A percentile compares a stretch with the other conserved stretches of the same genome.
These are phyloP conservation scores for Russula sp. DNA, from an alignment of 768 basidiomycete species.

Conservation along the genomic window DNA sequence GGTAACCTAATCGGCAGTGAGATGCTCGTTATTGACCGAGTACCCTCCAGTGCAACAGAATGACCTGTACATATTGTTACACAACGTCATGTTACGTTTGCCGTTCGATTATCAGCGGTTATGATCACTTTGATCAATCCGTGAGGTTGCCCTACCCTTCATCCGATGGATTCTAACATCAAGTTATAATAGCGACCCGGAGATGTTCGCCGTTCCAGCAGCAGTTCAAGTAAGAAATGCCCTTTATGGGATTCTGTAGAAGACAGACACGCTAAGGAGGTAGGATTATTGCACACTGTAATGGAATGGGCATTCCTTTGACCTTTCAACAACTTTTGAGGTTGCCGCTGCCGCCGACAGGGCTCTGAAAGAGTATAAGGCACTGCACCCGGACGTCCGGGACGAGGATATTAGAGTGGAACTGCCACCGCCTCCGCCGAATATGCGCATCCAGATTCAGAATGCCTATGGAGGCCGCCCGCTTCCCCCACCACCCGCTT, in stretches of 20 bases:
- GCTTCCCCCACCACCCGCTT: neutral
- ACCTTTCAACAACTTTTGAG: constrained; percentile 32
- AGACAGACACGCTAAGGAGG: constrained; percentile 61
- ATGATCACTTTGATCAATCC: constrained; percentile 64
- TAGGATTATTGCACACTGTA: constrained; percentile 26
- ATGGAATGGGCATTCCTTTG: neutral
- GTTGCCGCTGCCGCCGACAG: constrained; percentile 62
- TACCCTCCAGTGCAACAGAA: constrained; percentile 77
- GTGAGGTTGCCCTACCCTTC: constrained; percentile 21
- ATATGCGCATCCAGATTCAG: neutral
- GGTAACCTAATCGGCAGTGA: constrained; percentile 25
- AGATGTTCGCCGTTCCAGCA: constrained; percentile 2
- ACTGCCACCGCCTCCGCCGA: constrained; percentile 34
- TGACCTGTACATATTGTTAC: constrained; percentile 68
- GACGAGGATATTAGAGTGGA: constrained; percentile 61
- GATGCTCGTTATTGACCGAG: constrained; percentile 1
- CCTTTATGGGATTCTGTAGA: constrained; percentile 64
- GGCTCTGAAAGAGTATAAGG: constrained; percentile 58
- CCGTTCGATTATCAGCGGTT: constrained; percentile 62
- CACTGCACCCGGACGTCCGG: constrained; percentile 56
- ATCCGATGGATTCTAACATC: neutral
- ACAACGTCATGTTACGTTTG: constrained; percentile 85
- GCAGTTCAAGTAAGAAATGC: constrained; percentile 42
- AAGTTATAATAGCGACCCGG: constrained; percentile 8
- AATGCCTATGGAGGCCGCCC: neutral